A percentile compares a stretch with the other conserved stretches of the same genome.
Conservation (phyloP, 768 basidiomycete species). For the Lactifluus pinguis region DNA sequence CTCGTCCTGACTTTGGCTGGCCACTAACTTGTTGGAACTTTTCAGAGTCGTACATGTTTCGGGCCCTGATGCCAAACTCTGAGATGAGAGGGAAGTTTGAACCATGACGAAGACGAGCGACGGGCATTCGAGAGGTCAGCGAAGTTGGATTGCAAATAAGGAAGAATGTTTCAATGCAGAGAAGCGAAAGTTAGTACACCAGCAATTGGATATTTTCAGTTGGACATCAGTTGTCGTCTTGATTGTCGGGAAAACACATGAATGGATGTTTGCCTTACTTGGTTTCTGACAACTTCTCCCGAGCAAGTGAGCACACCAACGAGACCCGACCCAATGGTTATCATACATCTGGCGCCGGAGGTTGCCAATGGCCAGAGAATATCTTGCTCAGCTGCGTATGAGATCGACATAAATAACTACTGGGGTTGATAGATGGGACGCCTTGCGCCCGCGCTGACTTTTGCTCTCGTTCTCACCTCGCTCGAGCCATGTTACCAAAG, state of each 20-base stretch:
- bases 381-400: background rate
- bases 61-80: constrained; percentile 21
- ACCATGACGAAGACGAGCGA: too few relatives aligned
- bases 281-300: background rate
- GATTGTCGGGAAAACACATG: too few relatives aligned
- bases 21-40: background rate
- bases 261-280: background rate
- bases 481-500: background rate
- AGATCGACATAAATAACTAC: background rate
- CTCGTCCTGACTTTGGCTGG: background rate
- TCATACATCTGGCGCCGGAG: background rate
- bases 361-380: background rate
- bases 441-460: too few relatives aligned
- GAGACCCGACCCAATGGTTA: background rate
- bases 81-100: background rate
- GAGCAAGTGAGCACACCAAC: background rate
- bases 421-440: background rate
- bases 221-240: too few relatives aligned
- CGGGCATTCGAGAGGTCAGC: too few relatives aligned
- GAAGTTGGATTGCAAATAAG: too few relatives aligned
- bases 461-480: background rate
- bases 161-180: too few relatives aligned
- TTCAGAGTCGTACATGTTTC: constrained; percentile 51
- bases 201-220: too few relatives aligned
- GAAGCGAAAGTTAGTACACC: too few relatives aligned